phyloP scores from a whole-genome alignment of 305 asterid genomes.

The Plantago lanceolata region DNA sequence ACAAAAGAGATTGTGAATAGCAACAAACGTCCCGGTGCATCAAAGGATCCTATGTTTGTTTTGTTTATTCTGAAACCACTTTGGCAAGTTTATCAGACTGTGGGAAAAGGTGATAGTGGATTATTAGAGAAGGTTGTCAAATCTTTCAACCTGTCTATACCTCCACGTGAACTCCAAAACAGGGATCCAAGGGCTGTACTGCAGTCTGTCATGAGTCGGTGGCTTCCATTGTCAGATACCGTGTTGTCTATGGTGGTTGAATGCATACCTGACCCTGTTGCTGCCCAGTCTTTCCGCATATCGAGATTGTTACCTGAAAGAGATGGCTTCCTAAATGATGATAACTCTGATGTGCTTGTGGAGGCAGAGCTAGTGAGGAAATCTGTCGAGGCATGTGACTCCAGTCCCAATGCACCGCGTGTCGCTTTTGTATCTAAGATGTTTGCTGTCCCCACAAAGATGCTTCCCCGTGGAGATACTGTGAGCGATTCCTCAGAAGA shows the following conservation, averaged over 20 bases:
- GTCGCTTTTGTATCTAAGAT: conserved; percentile 88
- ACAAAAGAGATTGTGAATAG: conserved; percentile 73
- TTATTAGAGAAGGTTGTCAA: conserved; percentile 62
- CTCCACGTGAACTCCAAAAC: conserved; percentile 78
- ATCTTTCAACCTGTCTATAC: conserved; percentile 67
- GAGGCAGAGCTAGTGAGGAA: conserved; percentile 68
- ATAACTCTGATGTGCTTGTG: conserved; percentile 46
- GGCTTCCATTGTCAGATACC: conserved; percentile 85
- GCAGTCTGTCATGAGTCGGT: conserved; percentile 86
- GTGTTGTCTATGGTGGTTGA: conserved; percentile 74
- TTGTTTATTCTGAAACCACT: conserved; percentile 80
- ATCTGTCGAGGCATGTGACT: conserved; percentile 76
- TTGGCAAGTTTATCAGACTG: conserved; percentile 79
- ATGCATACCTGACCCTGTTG: conserved; percentile 68
- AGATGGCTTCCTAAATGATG: conserved; percentile 33
- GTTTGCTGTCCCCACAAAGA: conserved; percentile 79
- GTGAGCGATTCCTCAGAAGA: conserved; percentile 37
- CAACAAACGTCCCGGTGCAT: conserved; percentile 36
- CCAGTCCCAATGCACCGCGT: conserved; percentile 64
- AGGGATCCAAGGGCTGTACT: conserved; percentile 78
- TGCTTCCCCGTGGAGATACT: conserved; percentile 82
- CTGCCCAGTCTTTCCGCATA: conserved; percentile 76
- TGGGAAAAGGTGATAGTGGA: conserved; percentile 52
- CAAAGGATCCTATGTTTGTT: conserved; percentile 90
- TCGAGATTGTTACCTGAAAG: conserved; percentile 76